Base-by-base conservation (phyloP, 2,329 filamentous ascomycete genomes). In the Trichophyton equinum region DNA sequence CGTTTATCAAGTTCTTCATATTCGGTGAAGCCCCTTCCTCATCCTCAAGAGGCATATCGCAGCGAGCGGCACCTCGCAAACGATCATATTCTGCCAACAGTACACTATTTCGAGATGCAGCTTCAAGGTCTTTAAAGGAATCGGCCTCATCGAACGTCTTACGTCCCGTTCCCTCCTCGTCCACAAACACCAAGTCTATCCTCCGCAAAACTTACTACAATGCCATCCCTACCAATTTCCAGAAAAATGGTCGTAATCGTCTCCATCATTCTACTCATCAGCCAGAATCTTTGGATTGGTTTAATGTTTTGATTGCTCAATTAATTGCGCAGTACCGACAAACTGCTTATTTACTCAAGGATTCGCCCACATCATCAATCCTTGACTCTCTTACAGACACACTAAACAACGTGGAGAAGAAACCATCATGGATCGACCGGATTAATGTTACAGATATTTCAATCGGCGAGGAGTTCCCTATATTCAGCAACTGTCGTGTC, bases 1-100 rank as follows among this genome's bases (percentile, higher is more conserved):
- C 88, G 67, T 97, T 99, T 76, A 97, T 99, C 75, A 96, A 96
- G 73, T 99, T 96, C 83, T 99, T 99, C 82, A 97, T 99, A 71
- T 97, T 99, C 71, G 94, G 94, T 68, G 94, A 97, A 71, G 85
- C 90, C 4, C 90, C 91, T 0, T 90, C 88, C 1, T 81, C 90
- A 63, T 91, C 95, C 65, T 85, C 87, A 60, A 89, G 87, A 20
- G 89, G 90, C 11, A 81, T 89, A 6, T 78, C 87, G 49, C 84
- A 88, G 66, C 89, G 88, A 62, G 86, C 86, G 9, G 85, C 90
- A 66, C 84, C 89, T 27, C 89, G 96, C 74, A 85, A 86, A 72
- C 84, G 86, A 63, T 88, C 87, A 15, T 81, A 88, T 51, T 81
- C 89, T 49, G 84, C 83, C 63, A 77, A 75, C 67, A 73, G 68